Evolutionary conservation across 1,284 basidiomycete genomes (phyloP), one percentile per base, ranked within the genome.

Genomic region (Chalciporus sp.): DNA sequence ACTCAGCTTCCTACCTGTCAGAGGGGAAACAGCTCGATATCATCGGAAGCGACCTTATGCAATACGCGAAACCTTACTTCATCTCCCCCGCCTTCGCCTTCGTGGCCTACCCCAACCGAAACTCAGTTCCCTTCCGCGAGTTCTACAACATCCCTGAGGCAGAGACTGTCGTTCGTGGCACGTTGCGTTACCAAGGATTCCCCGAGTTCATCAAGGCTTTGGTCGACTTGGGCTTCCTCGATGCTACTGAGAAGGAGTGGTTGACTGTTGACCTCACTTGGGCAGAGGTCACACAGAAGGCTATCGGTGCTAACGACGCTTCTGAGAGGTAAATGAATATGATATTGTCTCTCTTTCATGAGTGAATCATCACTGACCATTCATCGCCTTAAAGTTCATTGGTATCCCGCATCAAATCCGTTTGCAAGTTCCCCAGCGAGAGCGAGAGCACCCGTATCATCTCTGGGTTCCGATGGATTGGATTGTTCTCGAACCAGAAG

Each of bases 131-230:
- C 7, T 99, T 96, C 86, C 81, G 81, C 59, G 81, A 89, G 67
- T 88, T 69, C 70, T 99, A 99, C 80, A 78, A 83, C 64, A 97
- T 99, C 63, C 92, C 93, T 16, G 96, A 99, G 74, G 93, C 92
- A 16, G 85, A 98, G 77, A 96, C 94, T 10, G 82, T 96, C 55
- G 82, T 98, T 55, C 86, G 97, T 45, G 96, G 97, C 43, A 99
- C 97, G 7, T 79, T 99, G 71, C 84, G 97, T 56, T 99, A 96
- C 79, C 93, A 95, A 70, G 95, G 95, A 56, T 98, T 98, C 92
- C 95, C 95, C n/a, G 90, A 93, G 74, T 97, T 99, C 72, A 88
- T 99, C 73, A 86, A 84, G 65, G 87, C 88, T 7, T 83, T 98
- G 59, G 94, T 97, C 47, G 81, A 92, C 67, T 78, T 98, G 50